Percentiles rank a stretch among this genome's conserved stretches.
phyloP scores from a whole-genome alignment of 257 asterid genomes.

The Plantago elongata region DNA sequence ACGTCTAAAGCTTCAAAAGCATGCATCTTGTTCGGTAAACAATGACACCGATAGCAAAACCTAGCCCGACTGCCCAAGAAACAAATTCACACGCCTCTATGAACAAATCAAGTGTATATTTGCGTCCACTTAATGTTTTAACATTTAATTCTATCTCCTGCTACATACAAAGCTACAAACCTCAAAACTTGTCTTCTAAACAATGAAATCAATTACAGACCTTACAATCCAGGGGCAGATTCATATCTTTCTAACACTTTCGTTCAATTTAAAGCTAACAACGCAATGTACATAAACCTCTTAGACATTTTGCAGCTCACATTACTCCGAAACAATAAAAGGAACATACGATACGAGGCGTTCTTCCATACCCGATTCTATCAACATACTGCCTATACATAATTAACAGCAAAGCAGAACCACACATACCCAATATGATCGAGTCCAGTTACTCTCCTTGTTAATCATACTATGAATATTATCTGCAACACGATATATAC shows the following conservation, averaged over 20 bases:
- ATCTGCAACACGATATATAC: conserved; percentile 36
- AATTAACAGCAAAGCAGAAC: background rate
- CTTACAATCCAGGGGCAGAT: too few species aligned
- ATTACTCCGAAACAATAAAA: too few species aligned
- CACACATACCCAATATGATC: conserved; percentile 61
- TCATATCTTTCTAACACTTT: too few species aligned
- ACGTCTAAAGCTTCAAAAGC: too few species aligned
- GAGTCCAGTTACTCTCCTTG: conserved; percentile 64
- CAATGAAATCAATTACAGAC: background rate
- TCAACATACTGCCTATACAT: too few species aligned
- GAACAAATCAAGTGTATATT: background rate
- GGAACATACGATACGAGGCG: too few species aligned
- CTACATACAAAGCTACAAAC: too few species aligned
- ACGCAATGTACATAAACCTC: background rate
- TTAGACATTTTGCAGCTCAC: background rate
- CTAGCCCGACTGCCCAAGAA: background rate
- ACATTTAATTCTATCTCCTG: background rate
- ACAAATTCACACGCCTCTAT: background rate
- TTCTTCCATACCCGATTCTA: too few species aligned
- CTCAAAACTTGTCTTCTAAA: background rate
- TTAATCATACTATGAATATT: conserved; percentile 62
- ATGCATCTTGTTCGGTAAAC: too few species aligned
- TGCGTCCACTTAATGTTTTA: background rate
- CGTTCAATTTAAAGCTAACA: too few species aligned
- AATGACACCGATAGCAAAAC: too few species aligned